Conservation (phyloP, 2,329 filamentous ascomycete species). For the Diatrype stigma region DNA sequence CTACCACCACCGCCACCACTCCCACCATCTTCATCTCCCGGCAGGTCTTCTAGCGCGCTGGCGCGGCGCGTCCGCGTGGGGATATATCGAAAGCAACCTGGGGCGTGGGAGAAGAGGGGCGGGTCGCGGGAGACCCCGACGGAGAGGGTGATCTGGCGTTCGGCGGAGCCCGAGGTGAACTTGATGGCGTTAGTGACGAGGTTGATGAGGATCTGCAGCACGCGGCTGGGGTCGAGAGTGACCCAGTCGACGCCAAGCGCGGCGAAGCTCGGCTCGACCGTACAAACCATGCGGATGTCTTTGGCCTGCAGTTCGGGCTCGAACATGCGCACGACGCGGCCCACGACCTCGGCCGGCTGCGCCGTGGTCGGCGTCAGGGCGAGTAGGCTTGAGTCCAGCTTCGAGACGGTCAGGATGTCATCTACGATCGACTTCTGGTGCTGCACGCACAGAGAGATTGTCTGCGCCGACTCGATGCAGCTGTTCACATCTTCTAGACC, state of each 20-base stretch:
- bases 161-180: constrained; percentile 64
- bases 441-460: constrained; percentile 62
- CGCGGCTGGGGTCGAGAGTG: constrained; percentile 65
- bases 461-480: constrained; percentile 52
- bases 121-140: constrained; percentile 39
- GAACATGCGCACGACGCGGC: constrained; percentile 71
- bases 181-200: constrained; percentile 78
- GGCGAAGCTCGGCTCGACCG: constrained; percentile 58
- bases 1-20: no score
- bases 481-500: constrained; percentile 36
- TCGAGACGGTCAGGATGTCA: constrained; percentile 68
- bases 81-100: constrained; percentile 1
- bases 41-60: constrained; percentile 8
- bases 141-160: constrained; percentile 48
- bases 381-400: constrained; percentile 71
- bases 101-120: constrained; percentile 25
- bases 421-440: constrained; percentile 80
- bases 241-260: constrained; percentile 61
- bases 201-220: constrained; percentile 77
- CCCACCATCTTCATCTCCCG: no score
- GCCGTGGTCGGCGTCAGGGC: constrained; percentile 67
- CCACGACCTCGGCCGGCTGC: constrained; percentile 62
- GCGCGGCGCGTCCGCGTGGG: constrained; percentile 22
- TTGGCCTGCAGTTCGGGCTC: constrained; percentile 68
- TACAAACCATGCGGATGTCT: constrained; percentile 62